A percentile compares a stretch with the other conserved stretches of the same genome.
Conservation (phyloP, 2,329 filamentous ascomycete genomes). For the Diaporthe helianthi region DNA sequence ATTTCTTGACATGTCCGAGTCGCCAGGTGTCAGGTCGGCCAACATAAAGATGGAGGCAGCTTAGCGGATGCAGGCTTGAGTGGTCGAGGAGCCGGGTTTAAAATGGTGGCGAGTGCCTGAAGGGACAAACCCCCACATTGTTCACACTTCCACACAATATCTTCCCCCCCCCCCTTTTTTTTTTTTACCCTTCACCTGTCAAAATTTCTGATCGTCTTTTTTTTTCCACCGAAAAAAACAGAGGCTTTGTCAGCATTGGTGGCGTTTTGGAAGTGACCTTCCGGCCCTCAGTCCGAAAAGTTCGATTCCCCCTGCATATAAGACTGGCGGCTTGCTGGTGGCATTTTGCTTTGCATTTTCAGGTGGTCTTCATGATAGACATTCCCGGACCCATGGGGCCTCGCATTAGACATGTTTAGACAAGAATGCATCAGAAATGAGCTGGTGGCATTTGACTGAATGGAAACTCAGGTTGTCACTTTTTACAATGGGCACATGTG, state of each 20-base stretch:
- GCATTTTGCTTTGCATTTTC: slow-evolving; percentile 47
- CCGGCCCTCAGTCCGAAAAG: slow-evolving; percentile 38
- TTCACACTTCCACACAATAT: neutral
- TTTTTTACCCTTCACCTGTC: slow-evolving; percentile 36
- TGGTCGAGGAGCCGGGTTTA: slow-evolving; percentile 31
- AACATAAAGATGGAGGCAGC: slow-evolving; percentile 22
- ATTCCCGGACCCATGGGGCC: slow-evolving; percentile 36
- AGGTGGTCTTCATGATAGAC: slow-evolving; percentile 45
- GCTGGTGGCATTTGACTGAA: slow-evolving; percentile 28
- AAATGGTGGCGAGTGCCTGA: neutral
- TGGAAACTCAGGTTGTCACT: slow-evolving; percentile 32
- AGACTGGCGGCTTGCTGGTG: slow-evolving; percentile 45
- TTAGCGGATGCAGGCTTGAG: slow-evolving; percentile 25
- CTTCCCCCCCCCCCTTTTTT: slow-evolving; percentile 37
- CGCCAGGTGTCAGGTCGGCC: neutral
- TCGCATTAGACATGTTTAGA: slow-evolving; percentile 44
- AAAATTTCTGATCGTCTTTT: slow-evolving; percentile 33
- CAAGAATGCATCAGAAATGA: slow-evolving; percentile 30
- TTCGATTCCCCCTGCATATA: slow-evolving; percentile 47
- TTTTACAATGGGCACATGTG: neutral
- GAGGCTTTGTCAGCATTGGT: slow-evolving; percentile 35
- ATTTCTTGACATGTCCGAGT: slow-evolving; percentile 45
- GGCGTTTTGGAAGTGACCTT: slow-evolving; percentile 37
- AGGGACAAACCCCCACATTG: neutral
- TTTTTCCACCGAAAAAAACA: slow-evolving; percentile 27